Percentiles rank a stretch among this genome's conserved stretches.
These are phyloP conservation scores for Wickerhamomyces xylosicus DNA, from an alignment of 805 yeast genomes.

Conservation along the genomic window DNA sequence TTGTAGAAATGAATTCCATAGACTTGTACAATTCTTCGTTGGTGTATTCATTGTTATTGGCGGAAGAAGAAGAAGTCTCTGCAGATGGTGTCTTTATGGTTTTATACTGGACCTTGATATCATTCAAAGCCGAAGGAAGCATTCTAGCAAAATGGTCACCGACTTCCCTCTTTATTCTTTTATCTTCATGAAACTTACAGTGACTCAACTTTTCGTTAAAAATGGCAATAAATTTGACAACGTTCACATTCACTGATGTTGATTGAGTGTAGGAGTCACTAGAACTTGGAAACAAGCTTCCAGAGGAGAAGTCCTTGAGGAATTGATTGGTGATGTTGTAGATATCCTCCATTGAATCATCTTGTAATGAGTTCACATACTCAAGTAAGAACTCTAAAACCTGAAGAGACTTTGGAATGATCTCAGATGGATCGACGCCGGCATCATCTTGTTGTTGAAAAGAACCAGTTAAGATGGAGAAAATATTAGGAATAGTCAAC, in stretches of 20 bases:
- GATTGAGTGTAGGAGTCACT: slow-evolving; percentile 31
- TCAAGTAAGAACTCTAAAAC: slow-evolving; percentile 28
- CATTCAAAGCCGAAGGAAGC: slow-evolving; percentile 22
- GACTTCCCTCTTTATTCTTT: slow-evolving; percentile 45
- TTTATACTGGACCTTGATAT: slow-evolving; percentile 6
- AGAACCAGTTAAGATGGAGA: slow-evolving; percentile 38
- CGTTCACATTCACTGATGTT: slow-evolving; percentile 37
- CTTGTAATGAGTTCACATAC: slow-evolving; percentile 59
- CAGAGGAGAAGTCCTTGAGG: slow-evolving; percentile 42
- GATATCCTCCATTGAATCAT: slow-evolving; percentile 71
- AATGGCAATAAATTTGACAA: slow-evolving; percentile 41
- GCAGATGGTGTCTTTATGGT: slow-evolving; percentile 7
- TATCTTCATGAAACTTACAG: slow-evolving; percentile 53
- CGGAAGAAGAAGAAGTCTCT: slow-evolving; percentile 10
- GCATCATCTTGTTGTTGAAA: slow-evolving; percentile 11
- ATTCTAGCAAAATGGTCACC: slow-evolving; percentile 32
- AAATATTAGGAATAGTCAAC: slow-evolving; percentile 56
- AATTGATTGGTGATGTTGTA: slow-evolving; percentile 52
- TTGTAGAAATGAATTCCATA: slow-evolving; percentile 26
- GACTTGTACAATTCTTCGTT: slow-evolving; percentile 36
- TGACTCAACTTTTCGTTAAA: slow-evolving; percentile 47
- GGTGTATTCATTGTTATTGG: slow-evolving; percentile 4
- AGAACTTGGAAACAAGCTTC: background rate
- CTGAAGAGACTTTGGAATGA: slow-evolving; percentile 7
- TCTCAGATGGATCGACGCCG: slow-evolving; percentile 1